Conservation (phyloP, 345 rosid genomes). For the Salix purpurea region DNA sequence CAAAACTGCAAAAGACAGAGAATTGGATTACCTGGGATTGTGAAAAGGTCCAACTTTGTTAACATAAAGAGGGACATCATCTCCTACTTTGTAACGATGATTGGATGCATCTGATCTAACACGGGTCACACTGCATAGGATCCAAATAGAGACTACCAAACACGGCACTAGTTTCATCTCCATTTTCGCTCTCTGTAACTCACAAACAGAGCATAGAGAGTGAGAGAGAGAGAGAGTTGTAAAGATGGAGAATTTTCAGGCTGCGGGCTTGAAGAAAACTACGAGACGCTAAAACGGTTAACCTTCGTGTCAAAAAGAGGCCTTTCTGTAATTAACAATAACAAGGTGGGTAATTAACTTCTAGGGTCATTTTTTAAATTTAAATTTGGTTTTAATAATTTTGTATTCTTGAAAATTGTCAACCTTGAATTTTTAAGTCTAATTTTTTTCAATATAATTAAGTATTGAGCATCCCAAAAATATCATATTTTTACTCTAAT, state of each 20-base stretch:
- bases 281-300: not conserved
- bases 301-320: not conserved
- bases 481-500: too few relatives aligned
- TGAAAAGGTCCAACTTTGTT: constrained; percentile 84
- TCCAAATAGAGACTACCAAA: constrained; percentile 18
- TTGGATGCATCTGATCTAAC: constrained; percentile 66
- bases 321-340: not conserved
- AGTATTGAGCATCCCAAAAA: too few relatives aligned
- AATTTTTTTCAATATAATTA: too few relatives aligned
- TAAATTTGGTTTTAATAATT: too few relatives aligned
- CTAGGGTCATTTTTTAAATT: too few relatives aligned
- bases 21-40: constrained; percentile 56
- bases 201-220: not conserved
- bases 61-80: constrained; percentile 66
- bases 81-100: constrained; percentile 66
- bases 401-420: too few relatives aligned
- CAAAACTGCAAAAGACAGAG: not conserved
- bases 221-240: not conserved
- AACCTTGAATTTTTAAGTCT: too few relatives aligned
- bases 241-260: not conserved
- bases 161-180: not conserved
- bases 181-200: not conserved
- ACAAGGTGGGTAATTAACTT: not conserved
- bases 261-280: not conserved
- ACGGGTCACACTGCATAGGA: constrained; percentile 20